phyloP scores from a whole-genome alignment of 441 rosid genomes.

The Biscutella auriculata region DNA sequence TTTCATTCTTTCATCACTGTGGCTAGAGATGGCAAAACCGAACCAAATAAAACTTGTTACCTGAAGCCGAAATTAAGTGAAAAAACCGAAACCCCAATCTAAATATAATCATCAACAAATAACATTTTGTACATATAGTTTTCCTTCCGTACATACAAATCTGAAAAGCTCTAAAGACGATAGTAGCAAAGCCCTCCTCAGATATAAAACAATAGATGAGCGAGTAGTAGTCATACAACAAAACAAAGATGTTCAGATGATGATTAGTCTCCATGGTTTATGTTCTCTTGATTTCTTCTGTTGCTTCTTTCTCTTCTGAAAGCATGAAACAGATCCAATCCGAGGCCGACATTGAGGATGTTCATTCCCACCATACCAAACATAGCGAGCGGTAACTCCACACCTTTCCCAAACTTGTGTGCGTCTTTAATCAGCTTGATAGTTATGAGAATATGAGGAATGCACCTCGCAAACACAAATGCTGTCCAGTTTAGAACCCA shows the following conservation, averaged over 20 bases:
- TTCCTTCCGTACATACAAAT: slow-evolving; percentile 1
- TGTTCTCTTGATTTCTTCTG: slow-evolving; percentile 16
- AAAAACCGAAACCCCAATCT: too few species aligned
- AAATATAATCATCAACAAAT: background rate
- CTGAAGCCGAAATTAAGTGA: too few species aligned
- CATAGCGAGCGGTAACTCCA: slow-evolving; percentile 77
- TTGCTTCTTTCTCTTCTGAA: slow-evolving; percentile 49
- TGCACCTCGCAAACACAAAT: slow-evolving; percentile 45
- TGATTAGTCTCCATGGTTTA: slow-evolving; percentile 8
- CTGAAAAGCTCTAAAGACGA: background rate
- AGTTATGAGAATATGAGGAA: slow-evolving; percentile 58
- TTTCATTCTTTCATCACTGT: too few species aligned
- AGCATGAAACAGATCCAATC: slow-evolving; percentile 60
- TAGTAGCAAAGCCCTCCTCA: background rate
- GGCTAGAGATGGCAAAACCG: too few species aligned
- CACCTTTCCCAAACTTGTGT: slow-evolving; percentile 53
- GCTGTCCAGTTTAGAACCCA: slow-evolving; percentile 75
- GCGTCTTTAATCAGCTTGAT: slow-evolving; percentile 60
- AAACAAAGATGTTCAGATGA: background rate
- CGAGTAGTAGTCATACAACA: background rate
- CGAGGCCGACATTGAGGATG: slow-evolving; percentile 56
- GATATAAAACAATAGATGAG: background rate
- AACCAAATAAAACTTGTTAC: too few species aligned
- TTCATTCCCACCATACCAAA: slow-evolving; percentile 89
- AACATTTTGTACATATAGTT: slow-evolving; percentile 12